These are phyloP conservation scores for Termitomyces sp. DNA, from an alignment of 768 basidiomycete genomes.

Conservation along the genomic window DNA sequence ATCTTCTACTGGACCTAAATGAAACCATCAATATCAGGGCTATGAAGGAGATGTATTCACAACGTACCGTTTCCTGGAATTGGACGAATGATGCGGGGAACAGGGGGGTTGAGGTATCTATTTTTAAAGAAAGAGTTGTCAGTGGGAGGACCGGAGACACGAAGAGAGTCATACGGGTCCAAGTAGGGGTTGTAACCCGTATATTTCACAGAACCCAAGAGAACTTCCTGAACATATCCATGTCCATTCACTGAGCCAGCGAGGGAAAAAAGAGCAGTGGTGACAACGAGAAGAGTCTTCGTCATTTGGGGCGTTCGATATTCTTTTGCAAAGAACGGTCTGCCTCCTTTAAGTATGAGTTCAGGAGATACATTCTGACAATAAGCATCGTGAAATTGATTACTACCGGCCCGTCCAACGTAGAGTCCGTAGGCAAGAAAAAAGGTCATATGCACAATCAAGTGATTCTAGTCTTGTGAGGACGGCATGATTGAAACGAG, in stretches of 20 bases:
- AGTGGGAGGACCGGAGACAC: neutral
- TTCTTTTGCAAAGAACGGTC: neutral
- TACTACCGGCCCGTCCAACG: neutral
- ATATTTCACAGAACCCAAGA: conserved; percentile 25
- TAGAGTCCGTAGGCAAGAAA: neutral
- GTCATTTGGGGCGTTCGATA: neutral
- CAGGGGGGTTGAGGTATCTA: conserved; percentile 25
- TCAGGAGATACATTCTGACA: neutral
- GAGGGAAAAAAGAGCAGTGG: conserved; percentile 8
- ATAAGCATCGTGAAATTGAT: neutral
- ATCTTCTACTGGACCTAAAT: conserved; percentile 29
- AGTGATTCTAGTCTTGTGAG: conserved; percentile 3
- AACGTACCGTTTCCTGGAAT: conserved; percentile 28
- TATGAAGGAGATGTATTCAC: no score
- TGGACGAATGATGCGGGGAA: conserved; percentile 30
- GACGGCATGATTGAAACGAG: neutral
- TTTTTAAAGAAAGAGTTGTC: neutral
- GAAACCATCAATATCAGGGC: neutral
- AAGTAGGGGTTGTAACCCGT: conserved; percentile 31
- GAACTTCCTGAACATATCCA: conserved; percentile 33
- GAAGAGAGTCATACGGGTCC: conserved; percentile 22
- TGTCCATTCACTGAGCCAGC: conserved; percentile 20
- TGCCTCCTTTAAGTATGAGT: neutral
- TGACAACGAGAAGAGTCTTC: conserved; percentile 6
- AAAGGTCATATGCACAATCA: conserved; percentile 6